Percentiles rank a stretch among this genome's conserved stretches.
phyloP scores from a whole-genome alignment of 2,329 filamentous ascomycete genomes.

The Phaeosphaeria sp. region DNA sequence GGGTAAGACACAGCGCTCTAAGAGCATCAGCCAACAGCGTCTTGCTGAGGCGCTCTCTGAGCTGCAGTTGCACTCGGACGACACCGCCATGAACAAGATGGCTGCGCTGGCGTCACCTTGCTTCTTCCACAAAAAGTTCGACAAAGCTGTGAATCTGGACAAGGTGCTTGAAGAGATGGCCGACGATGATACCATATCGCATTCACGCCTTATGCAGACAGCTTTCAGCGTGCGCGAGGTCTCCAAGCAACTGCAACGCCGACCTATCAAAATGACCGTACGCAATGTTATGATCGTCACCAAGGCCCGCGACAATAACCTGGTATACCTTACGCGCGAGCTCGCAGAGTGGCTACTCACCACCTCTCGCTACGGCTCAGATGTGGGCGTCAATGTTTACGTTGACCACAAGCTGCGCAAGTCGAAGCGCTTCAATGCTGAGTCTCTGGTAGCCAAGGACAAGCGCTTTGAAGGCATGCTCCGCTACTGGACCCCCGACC shows the following conservation, averaged over 20 bases:
- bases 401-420: constrained; percentile 94
- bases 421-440: constrained; percentile 85
- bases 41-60: constrained; percentile 66
- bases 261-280: constrained; percentile 90
- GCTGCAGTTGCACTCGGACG: constrained; percentile 56
- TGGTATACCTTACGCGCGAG: constrained; percentile 88
- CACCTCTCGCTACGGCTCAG: constrained; percentile 86
- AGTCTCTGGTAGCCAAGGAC: constrained; percentile 74
- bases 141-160: constrained; percentile 93
- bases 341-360: constrained; percentile 85
- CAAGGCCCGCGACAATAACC: constrained; percentile 92
- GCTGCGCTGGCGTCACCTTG: constrained; percentile 86
- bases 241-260: constrained; percentile 89
- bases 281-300: constrained; percentile 98
- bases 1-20: constrained; percentile 33
- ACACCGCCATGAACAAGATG: constrained; percentile 55
- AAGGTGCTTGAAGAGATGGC: constrained; percentile 94
- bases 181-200: constrained; percentile 87
- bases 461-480: constrained; percentile 82
- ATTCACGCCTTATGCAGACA: constrained; percentile 92
- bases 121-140: constrained; percentile 97
- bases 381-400: constrained; percentile 94
- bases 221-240: constrained; percentile 95
- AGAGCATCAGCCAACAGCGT: constrained; percentile 56
- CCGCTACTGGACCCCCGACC: constrained; percentile 93